Conservation (phyloP, 208 protist species). For the Trypanosoma mega region DNA sequence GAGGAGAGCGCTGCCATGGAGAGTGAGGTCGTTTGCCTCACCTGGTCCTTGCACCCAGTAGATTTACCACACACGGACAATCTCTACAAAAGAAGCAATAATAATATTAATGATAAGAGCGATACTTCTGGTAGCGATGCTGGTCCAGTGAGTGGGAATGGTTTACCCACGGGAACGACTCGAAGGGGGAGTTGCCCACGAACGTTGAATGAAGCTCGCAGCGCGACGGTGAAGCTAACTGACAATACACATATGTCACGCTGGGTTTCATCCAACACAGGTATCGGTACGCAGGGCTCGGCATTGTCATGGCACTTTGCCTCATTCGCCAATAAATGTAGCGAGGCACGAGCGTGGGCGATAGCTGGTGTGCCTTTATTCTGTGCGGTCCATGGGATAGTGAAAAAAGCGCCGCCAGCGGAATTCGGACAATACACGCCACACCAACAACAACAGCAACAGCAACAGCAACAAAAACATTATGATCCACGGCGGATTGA, state of each 20-base stretch:
- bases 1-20: constrained; percentile 11
- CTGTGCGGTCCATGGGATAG: constrained; percentile 17
- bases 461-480: neutral
- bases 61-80: no score
- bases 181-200: constrained; percentile 1
- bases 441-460: neutral
- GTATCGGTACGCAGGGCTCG: no score
- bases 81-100: no score
- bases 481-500: neutral
- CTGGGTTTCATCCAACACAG: neutral
- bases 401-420: neutral
- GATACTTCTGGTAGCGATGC: no score
- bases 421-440: neutral
- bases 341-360: constrained; percentile 1
- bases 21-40: constrained; percentile 6
- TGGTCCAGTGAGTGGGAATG: no score
- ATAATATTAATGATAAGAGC: neutral
- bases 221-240: no score
- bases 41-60: constrained; percentile 14
- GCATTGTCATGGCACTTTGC: constrained; percentile 15
- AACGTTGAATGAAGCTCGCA: neutral
- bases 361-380: constrained; percentile 18
- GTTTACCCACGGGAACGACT: no score
- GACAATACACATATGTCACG: neutral
- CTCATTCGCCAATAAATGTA: neutral